Percentiles rank a stretch among this genome's conserved stretches.
phyloP scores from a whole-genome alignment of 129 eudicot genomes.

The Flaveria sonorensis region DNA sequence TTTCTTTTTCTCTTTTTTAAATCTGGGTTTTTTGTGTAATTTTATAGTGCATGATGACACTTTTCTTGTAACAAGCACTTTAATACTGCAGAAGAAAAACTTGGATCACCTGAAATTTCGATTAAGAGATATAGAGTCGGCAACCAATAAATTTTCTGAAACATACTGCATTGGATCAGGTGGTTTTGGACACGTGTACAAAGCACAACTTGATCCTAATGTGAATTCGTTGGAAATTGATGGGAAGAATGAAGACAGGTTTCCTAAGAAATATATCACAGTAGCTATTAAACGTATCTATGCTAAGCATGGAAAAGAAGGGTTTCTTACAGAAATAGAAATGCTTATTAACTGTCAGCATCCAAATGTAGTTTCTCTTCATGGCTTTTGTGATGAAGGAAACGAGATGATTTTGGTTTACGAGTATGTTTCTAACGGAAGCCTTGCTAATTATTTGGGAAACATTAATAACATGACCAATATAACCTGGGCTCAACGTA shows the following conservation, averaged over 20 bases:
- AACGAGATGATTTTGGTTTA: background rate
- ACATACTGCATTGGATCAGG: background rate
- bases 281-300: conserved; percentile 1
- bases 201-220: background rate
- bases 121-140: background rate
- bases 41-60: too few relatives aligned
- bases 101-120: background rate
- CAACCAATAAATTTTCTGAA: background rate
- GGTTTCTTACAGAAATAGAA: background rate
- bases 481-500: conserved; percentile 6
- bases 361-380: background rate
- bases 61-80: background rate
- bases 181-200: background rate
- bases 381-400: background rate
- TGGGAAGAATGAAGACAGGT: background rate
- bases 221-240: background rate
- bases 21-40: too few relatives aligned
- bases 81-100: background rate
- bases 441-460: background rate
- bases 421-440: conserved; percentile 5
- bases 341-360: background rate
- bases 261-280: background rate
- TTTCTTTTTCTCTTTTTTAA: too few relatives aligned
- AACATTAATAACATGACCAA: background rate
- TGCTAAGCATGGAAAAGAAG: background rate